phyloP scores from a whole-genome alignment of 179 eudicot species.

The Spergularia azorica region DNA sequence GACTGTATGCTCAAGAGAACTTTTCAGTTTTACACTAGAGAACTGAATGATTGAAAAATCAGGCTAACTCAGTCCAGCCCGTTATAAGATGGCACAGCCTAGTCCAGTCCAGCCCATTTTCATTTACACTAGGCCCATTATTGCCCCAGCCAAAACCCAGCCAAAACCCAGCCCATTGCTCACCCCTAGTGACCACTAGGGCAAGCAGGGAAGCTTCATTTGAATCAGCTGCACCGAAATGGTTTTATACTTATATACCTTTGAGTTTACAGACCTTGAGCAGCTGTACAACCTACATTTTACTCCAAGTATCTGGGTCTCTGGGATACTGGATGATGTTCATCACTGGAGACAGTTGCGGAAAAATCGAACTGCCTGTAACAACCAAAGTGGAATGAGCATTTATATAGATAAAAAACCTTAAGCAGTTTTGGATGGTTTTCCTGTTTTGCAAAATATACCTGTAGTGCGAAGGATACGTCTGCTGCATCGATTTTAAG shows the following conservation, averaged over 20 bases:
- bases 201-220: too few relatives aligned
- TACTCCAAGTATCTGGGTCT: neutral
- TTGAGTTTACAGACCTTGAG: neutral
- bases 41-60: too few relatives aligned
- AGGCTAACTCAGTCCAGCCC: too few relatives aligned
- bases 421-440: neutral
- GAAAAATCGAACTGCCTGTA: slow-evolving; percentile 86
- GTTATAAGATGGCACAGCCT: too few relatives aligned
- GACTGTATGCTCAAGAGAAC: too few relatives aligned
- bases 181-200: too few relatives aligned
- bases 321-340: neutral
- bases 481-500: slow-evolving; percentile 80
- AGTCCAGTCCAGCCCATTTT: too few relatives aligned
- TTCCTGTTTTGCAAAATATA: slow-evolving; percentile 4
- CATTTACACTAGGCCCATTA: too few relatives aligned
- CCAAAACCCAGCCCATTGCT: too few relatives aligned
- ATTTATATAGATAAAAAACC: neutral
- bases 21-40: too few relatives aligned
- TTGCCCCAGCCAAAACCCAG: too few relatives aligned
- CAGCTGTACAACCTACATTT: neutral
- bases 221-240: too few relatives aligned
- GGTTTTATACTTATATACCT: slow-evolving; percentile 22
- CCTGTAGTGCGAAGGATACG: slow-evolving; percentile 88
- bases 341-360: slow-evolving; percentile 72
- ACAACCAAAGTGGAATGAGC: slow-evolving; percentile 3